These are phyloP conservation scores for Penicillium antarcticum DNA, from an alignment of 495 filamentous ascomycete species.

Conservation along the genomic window DNA sequence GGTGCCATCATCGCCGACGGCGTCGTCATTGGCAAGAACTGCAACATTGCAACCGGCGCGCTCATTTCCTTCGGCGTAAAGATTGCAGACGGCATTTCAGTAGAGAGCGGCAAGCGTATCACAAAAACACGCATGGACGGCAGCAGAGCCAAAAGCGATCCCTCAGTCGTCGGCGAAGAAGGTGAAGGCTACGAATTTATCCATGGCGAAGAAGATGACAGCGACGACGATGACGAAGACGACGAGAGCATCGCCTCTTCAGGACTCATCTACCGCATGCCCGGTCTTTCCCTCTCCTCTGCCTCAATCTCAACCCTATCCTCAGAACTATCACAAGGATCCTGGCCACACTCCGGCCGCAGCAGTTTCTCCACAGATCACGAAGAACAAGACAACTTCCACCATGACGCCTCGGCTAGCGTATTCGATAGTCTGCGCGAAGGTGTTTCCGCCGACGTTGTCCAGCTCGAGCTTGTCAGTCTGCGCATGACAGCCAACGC, in stretches of 20 bases:
- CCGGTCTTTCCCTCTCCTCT: conserved; percentile 63
- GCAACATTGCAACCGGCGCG: conserved; percentile 64
- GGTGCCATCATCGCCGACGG: conserved; percentile 74
- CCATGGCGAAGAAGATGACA: conserved; percentile 38
- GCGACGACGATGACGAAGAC: conserved; percentile 46
- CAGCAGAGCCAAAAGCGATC: conserved; percentile 47
- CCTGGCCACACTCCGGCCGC: conserved; percentile 49
- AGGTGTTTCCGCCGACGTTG: conserved; percentile 73
- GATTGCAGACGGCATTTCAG: conserved; percentile 57
- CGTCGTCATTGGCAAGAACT: conserved; percentile 66
- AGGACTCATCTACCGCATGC: conserved; percentile 65
- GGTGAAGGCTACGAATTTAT: conserved; percentile 49
- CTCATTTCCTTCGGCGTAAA: conserved; percentile 77
- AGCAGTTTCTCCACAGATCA: conserved; percentile 55
- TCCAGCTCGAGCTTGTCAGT: conserved; percentile 85
- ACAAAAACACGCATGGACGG: conserved; percentile 50
- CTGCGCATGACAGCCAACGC: conserved; percentile 87
- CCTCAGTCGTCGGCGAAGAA: conserved; percentile 40
- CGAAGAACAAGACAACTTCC: conserved; percentile 67
- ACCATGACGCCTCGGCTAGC: conserved; percentile 80
- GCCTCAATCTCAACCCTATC: conserved; percentile 77
- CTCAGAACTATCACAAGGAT: conserved; percentile 45
- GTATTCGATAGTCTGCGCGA: conserved; percentile 78
- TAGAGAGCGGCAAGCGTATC: conserved; percentile 52
- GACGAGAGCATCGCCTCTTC: conserved; percentile 45